Conservation (phyloP, 495 filamentous ascomycete species). For the Penicillium soppii region DNA sequence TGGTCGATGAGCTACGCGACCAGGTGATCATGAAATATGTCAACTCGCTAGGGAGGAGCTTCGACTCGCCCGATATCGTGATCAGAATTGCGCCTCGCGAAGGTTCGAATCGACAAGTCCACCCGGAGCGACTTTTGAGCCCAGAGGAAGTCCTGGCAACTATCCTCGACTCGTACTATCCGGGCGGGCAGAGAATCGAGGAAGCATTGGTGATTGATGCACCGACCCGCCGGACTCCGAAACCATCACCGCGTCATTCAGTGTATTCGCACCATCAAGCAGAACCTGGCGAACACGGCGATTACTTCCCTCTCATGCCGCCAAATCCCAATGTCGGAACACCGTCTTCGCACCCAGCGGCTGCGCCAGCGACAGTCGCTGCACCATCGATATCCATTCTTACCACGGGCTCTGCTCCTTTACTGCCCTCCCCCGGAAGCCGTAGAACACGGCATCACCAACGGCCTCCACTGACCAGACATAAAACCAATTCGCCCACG, state of each 20-base stretch:
- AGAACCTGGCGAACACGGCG: slow-evolving; percentile 73
- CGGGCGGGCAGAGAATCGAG: slow-evolving; percentile 83
- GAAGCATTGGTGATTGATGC: slow-evolving; percentile 93
- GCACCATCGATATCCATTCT: slow-evolving; percentile 71
- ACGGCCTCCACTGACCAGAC: slow-evolving; percentile 52
- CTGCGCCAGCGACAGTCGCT: slow-evolving; percentile 26
- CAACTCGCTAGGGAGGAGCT: slow-evolving; percentile 84
- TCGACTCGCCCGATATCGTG: slow-evolving; percentile 83
- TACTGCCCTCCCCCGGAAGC: slow-evolving; percentile 80
- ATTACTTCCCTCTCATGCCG: slow-evolving; percentile 93
- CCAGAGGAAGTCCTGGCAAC: slow-evolving; percentile 83
- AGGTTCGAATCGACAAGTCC: slow-evolving; percentile 43
- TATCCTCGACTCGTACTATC: slow-evolving; percentile 81
- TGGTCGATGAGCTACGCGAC: slow-evolving; percentile 94
- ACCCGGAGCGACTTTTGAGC: slow-evolving; percentile 65
- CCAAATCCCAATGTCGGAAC: slow-evolving; percentile 48
- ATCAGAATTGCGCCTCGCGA: slow-evolving; percentile 62
- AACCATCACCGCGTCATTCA: slow-evolving; percentile 66
- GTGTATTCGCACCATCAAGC: slow-evolving; percentile 54
- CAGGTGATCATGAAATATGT: slow-evolving; percentile 89
- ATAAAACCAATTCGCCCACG: slow-evolving; percentile 82
- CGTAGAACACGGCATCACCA: slow-evolving; percentile 46
- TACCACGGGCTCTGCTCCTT: slow-evolving; percentile 73
- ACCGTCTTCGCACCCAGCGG: slow-evolving; percentile 41
- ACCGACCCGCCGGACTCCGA: slow-evolving; percentile 77